These are phyloP conservation scores for Chlorociboria aeruginascens DNA, from an alignment of 495 filamentous ascomycete genomes.

Conservation along the genomic window DNA sequence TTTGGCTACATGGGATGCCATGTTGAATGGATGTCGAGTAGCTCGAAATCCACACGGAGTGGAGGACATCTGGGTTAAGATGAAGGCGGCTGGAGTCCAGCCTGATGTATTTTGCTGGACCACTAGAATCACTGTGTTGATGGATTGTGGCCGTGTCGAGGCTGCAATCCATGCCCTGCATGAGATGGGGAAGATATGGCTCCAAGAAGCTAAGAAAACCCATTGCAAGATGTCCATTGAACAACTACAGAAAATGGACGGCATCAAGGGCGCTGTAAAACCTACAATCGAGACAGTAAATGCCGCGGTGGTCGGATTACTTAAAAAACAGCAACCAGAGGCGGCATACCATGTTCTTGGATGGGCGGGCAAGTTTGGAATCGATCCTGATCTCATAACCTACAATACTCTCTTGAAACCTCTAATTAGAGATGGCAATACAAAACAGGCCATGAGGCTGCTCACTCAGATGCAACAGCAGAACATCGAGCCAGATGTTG, in stretches of 20 bases:
- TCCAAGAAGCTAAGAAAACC: conserved; percentile 19
- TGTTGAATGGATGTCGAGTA: conserved; percentile 46
- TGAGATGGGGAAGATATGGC: conserved; percentile 46
- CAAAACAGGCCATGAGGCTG: conserved; percentile 15
- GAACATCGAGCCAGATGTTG: conserved; percentile 33
- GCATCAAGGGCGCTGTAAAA: conserved; percentile 29
- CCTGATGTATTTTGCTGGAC: conserved; percentile 51
- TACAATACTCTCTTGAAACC: conserved; percentile 57
- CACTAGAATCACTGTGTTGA: conserved; percentile 46
- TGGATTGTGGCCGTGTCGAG: conserved; percentile 31
- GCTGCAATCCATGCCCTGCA: conserved; percentile 43
- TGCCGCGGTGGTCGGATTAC: conserved; percentile 40
- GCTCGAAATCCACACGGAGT: conserved; percentile 35
- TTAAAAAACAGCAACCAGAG: conserved; percentile 25
- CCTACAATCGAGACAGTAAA: conserved; percentile 54
- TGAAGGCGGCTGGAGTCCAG: conserved; percentile 35
- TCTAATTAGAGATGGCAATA: conserved; percentile 33
- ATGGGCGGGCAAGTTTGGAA: conserved; percentile 44
- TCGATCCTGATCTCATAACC: conserved; percentile 48
- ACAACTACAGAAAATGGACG: conserved; percentile 13
- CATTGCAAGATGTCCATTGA: neutral
- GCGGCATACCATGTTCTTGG: conserved; percentile 36
- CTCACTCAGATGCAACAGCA: conserved; percentile 31
- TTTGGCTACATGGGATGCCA: conserved; percentile 46
- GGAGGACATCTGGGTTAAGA: conserved; percentile 44